Evolutionary conservation across 169 alveolate species (phyloP), one percentile per base, ranked within the genome.

Genomic region (Blepharisma undulans): DNA sequence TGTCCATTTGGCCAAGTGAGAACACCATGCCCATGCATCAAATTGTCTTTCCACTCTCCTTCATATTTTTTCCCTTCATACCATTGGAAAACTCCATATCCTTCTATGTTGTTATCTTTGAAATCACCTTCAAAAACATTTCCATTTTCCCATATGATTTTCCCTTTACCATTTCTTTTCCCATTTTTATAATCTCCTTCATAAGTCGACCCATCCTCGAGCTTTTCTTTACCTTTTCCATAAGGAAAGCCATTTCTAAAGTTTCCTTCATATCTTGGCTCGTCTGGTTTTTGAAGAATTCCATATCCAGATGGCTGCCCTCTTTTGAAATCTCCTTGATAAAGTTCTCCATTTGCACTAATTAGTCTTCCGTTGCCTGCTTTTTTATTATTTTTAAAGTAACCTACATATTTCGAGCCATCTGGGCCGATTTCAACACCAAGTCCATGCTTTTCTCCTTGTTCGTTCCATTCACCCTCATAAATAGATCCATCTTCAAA

Each of bases 321-420:
- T n/a, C 72, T 25, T 21, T 25, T 22, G 34, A 60, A 66, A 10
- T 86, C 48, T 60, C 90, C 90, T 29, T 19, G 14, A 72, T 29
- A 86, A 32, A 32, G 33, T 82, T 74, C 89, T 21, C 89, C 89
- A 82, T 59, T 19, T 34, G 33, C 60, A 36, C 36, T 48, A 32
- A 21, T 21, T 18, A 82, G 14, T 21, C 36, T 82, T 34, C 78
- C 89, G 30, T 72, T 3, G 32, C 92, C 92, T 1, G 74, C 22
- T 78, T 36, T 33, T 98, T 82, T 59, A 4, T 72, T 82, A 19
- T 74, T 93, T 92, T 93, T 95, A 96, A 76, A 82, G 76, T 82
- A 25, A 7, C 89, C 89, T 81, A 81, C 91, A 76, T 92, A 92
- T 27, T 66, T 85, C 16, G 84, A 30, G 34, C 90, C 90, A 59